Percentiles rank a stretch among this genome's conserved stretches.
Conservation (phyloP, 148 eudicot genomes). For the Cornus florida region DNA sequence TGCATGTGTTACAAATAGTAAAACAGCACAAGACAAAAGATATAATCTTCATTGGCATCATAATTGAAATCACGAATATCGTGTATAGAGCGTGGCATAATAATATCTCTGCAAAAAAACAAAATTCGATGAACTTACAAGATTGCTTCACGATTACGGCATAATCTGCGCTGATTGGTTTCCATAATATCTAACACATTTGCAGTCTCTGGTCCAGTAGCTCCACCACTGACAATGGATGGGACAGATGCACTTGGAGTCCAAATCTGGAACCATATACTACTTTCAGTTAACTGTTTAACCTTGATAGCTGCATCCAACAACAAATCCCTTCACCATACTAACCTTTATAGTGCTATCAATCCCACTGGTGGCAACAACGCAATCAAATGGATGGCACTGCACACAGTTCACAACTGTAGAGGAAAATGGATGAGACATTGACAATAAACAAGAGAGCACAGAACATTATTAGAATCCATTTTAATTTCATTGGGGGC, state of each 20-base stretch:
- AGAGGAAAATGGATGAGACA: constrained; percentile 10
- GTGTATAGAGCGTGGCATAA: not conserved
- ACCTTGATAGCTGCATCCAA: not conserved
- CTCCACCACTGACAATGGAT: constrained; percentile 65
- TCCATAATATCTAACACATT: constrained; percentile 80
- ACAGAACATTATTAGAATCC: too few species aligned
- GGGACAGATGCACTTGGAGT: constrained; percentile 73
- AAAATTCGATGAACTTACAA: constrained; percentile 48
- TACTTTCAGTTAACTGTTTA: constrained; percentile 6
- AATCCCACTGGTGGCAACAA: constrained; percentile 94
- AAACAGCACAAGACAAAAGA: not conserved
- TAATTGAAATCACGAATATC: not conserved
- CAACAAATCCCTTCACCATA: constrained; percentile 2
- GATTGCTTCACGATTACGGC: constrained; percentile 68
- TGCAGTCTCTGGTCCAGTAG: constrained; percentile 63
- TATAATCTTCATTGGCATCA: not conserved
- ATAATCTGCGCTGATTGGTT: constrained; percentile 70
- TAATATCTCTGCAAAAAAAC: not conserved
- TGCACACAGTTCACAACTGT: constrained; percentile 97
- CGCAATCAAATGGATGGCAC: constrained; percentile 89
- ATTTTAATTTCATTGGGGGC: not conserved
- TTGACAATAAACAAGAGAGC: constrained; percentile 6
- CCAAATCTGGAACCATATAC: constrained; percentile 65
- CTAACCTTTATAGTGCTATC: constrained; percentile 90
- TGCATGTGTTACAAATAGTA: not conserved